Evolutionary conservation across 495 filamentous ascomycete genomes (phyloP), one percentile per base, ranked within the genome.

Genomic region (Clavariopsis aquatica): DNA sequence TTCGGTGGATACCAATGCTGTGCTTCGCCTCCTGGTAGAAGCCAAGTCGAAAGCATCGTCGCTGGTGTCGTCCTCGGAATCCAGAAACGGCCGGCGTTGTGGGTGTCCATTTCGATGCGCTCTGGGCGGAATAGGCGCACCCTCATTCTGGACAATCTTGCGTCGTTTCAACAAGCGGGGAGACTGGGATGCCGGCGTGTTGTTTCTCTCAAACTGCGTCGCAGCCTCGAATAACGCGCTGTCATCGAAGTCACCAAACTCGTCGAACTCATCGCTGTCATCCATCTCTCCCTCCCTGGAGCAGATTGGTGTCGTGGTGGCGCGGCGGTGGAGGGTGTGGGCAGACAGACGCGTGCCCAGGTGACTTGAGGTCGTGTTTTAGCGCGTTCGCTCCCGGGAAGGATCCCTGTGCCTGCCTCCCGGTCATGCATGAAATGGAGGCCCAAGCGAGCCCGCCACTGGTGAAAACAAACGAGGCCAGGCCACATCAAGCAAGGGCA

Each of bases 261-360:
- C 71, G 49, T 77, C 74, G 61, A 61, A 75, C 27, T 75, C 71
- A 45, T 77, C 74, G 61, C 72, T 73, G 55, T 74, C 65, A 22
- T 28, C 36, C 73, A 75, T 76, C 29, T 52, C 23, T 41, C 59
- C 38, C 59, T 24, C 59, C 49, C n/a, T n/a, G n/a, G n/a, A n/a
- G 8, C 27, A 26, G 22, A 23, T 23, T 29, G 31, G 31, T 19
- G 38, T 19, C 29, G 49, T 52, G 57, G 31, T 60, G 27, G 46
- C 51, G 4, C n/a, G 4, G 2, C 3, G 3, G n/a, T n/a, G 12
- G 38, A 43, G 38, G 45, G 2, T 31, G 47, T 41, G 34, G 8
- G 7, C 27, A 23, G 20, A 7, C 29, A 26, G 60, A 64, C 60
- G 60, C 60, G 60, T 64, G 51, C 36, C 19, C 60, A 52, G 52